These are phyloP conservation scores for Apiospora pterosperma DNA, from an alignment of 2,329 filamentous ascomycete species.

Conservation along the genomic window DNA sequence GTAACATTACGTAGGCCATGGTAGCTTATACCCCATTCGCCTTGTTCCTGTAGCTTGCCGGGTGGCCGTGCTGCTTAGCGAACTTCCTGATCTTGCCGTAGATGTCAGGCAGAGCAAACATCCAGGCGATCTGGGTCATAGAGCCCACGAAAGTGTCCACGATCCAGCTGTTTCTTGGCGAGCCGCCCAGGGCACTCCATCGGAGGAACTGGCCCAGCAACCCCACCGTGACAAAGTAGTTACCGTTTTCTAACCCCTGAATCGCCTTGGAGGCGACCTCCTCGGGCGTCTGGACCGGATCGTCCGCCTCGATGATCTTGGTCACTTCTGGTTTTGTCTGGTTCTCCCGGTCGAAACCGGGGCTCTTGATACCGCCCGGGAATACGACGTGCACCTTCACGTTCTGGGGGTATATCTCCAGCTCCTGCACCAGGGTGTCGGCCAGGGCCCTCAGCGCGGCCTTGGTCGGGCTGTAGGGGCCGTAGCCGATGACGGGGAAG, in stretches of 20 bases:
- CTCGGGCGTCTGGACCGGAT: conserved; percentile 75
- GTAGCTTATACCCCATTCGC: background rate
- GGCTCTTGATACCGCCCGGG: conserved; percentile 77
- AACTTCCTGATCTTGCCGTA: conserved; percentile 56
- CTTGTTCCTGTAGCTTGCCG: conserved; percentile 40
- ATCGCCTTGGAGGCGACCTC: conserved; percentile 71
- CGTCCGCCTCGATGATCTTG: conserved; percentile 73
- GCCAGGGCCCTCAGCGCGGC: conserved; percentile 78
- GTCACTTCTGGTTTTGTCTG: conserved; percentile 77
- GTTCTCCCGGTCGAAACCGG: conserved; percentile 75
- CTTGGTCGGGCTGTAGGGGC: conserved; percentile 80
- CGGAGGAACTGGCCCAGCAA: conserved; percentile 71
- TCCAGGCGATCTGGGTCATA: conserved; percentile 52
- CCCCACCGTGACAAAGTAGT: conserved; percentile 76
- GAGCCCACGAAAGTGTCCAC: conserved; percentile 56
- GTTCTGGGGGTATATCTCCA: conserved; percentile 79
- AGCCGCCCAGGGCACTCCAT: conserved; percentile 53
- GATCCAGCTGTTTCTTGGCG: conserved; percentile 56
- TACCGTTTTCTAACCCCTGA: conserved; percentile 71
- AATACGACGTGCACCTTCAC: conserved; percentile 80
- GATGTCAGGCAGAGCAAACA: conserved; percentile 55
- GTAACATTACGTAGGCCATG: background rate
- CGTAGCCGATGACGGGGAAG: conserved; percentile 76
- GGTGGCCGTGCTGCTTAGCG: conserved; percentile 56
- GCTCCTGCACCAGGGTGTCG: conserved; percentile 80